Evolutionary conservation across 1,284 basidiomycete genomes (phyloP).

Genomic region (Thecaphora frezii): DNA sequence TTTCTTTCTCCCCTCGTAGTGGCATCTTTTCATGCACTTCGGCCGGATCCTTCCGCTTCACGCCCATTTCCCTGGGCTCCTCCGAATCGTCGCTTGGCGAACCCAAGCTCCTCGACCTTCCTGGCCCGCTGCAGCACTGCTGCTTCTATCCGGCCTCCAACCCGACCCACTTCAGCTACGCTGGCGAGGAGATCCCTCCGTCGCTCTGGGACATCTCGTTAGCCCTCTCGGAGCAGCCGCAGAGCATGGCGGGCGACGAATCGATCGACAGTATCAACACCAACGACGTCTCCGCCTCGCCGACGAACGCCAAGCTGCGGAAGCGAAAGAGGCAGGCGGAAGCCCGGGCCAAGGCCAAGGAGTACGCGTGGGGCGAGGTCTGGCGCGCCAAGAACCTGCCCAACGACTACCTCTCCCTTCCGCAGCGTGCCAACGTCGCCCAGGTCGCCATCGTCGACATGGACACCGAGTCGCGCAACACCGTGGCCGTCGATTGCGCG

Average conservation of each 20-base stretch:
- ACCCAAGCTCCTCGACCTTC: constrained; percentile 20
- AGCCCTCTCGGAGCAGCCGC: constrained; percentile 20
- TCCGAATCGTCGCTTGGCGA: constrained; percentile 1
- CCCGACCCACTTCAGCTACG: constrained; percentile 43
- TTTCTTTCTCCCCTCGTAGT: neutral
- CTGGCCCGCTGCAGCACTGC: constrained; percentile 37
- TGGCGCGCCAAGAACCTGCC: constrained; percentile 51
- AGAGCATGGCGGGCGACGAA: constrained; percentile 13
- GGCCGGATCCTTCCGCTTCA: constrained; percentile 37
- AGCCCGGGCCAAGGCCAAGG: constrained; percentile 33
- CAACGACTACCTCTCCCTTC: constrained; percentile 43
- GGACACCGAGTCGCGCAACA: neutral
- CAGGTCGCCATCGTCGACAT: constrained; percentile 21
- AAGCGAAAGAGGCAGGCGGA: constrained; percentile 46
- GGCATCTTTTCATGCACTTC: constrained; percentile 41
- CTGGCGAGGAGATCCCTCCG: constrained; percentile 46
- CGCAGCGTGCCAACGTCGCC: constrained; percentile 39
- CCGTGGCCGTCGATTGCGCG: neutral
- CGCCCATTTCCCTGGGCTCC: constrained; percentile 8
- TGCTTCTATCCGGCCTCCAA: constrained; percentile 33
- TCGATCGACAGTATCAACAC: constrained; percentile 15
- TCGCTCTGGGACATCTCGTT: constrained; percentile 41
- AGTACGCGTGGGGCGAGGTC: constrained; percentile 43
- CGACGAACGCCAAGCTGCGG: constrained; percentile 28
- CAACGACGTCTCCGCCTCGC: constrained; percentile 8